Percentiles rank a stretch among this genome's conserved stretches.
Evolutionary conservation across 768 basidiomycete species (phyloP).

Genomic region (Naganishia onofrii): DNA sequence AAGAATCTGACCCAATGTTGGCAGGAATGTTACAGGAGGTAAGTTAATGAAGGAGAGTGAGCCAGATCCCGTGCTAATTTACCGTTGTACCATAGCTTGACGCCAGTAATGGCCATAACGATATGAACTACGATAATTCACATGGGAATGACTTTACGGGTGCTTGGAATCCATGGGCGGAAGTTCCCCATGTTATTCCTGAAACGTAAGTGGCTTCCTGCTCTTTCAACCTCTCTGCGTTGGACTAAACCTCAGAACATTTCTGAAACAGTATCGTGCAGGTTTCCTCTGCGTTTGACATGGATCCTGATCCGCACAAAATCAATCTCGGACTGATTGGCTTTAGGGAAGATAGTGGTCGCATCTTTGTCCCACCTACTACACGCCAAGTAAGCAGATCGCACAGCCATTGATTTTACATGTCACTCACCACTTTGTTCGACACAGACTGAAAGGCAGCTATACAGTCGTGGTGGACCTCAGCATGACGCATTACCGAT

Average conservation of each 20-base stretch:
- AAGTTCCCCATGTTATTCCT: constrained; percentile 20
- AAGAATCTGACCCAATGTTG: constrained; percentile 14
- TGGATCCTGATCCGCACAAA: constrained; percentile 36
- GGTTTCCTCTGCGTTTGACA: constrained; percentile 34
- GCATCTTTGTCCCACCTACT: constrained; percentile 49
- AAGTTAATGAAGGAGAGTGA: not conserved
- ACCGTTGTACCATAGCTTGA: not conserved
- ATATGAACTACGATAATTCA: constrained; percentile 1
- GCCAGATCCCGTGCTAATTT: not conserved
- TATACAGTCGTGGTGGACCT: constrained; percentile 36
- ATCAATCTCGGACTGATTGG: constrained; percentile 47
- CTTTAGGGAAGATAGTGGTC: constrained; percentile 48
- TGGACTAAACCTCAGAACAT: not conserved
- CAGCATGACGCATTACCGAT: constrained; percentile 42
- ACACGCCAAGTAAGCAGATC: constrained; percentile 38
- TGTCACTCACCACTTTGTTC: not conserved
- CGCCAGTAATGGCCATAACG: not conserved
- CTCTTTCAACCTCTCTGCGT: not conserved
- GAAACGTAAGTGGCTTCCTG: not conserved
- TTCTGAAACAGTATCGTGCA: constrained; percentile 33
- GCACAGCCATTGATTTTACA: not conserved
- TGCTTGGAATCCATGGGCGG: constrained; percentile 22
- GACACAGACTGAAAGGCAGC: constrained; percentile 36
- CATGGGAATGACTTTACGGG: constrained; percentile 9
- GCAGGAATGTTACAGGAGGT: constrained; percentile 23